Evolutionary conservation across 139 green algal species (phyloP).

Genomic region (Auxenochlorella pyrenoidosa): DNA sequence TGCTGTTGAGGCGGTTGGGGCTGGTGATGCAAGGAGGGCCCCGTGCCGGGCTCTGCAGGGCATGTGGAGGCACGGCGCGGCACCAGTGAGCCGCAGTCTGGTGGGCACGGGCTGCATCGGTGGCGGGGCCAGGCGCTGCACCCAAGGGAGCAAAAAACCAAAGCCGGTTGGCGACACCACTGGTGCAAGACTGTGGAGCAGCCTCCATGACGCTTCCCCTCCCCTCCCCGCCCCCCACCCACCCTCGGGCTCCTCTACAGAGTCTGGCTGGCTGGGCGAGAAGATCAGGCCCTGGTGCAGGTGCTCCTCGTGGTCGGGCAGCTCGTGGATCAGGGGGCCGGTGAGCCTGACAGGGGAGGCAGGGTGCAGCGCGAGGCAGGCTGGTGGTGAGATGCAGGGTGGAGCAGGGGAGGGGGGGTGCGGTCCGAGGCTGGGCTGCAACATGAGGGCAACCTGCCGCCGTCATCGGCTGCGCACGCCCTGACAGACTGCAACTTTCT

Average conservation of each 20-base stretch:
- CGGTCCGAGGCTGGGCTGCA: too few species aligned
- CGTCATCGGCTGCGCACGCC: too few species aligned
- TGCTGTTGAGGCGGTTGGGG: neutral
- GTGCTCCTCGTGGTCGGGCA: conserved; percentile 16
- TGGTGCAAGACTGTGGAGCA: too few species aligned
- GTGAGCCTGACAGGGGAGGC: neutral
- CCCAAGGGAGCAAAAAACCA: too few species aligned
- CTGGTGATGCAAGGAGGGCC: neutral
- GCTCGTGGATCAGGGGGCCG: conserved; percentile 1
- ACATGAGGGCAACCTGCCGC: too few species aligned
- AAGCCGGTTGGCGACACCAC: too few species aligned
- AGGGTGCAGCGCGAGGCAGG: neutral
- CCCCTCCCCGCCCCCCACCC: neutral
- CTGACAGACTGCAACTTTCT: too few species aligned
- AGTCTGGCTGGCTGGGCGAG: neutral
- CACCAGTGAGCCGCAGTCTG: too few species aligned
- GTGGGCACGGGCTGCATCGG: too few species aligned
- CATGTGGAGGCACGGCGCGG: neutral
- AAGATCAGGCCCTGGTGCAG: neutral
- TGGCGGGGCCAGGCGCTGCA: too few species aligned
- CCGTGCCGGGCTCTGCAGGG: neutral
- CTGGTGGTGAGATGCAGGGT: neutral
- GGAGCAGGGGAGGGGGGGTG: too few species aligned
- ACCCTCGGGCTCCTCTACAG: conserved; percentile 2
- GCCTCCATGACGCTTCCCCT: too few species aligned